Conservation (phyloP, 2,329 filamentous ascomycete genomes). For the Clonostachys chloroleuca region DNA sequence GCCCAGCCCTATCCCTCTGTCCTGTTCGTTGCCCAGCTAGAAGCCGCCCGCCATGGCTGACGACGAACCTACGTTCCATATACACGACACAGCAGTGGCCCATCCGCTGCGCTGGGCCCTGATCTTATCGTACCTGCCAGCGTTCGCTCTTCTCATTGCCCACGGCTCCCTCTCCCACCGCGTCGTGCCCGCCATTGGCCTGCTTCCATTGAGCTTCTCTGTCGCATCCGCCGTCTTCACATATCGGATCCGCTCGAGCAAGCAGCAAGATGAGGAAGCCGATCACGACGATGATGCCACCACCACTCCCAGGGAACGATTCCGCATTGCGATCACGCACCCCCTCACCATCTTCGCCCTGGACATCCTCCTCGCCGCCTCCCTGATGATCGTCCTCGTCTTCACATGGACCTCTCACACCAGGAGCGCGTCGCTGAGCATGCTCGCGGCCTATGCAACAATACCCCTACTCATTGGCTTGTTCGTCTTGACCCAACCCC, state of each 20-base stretch:
- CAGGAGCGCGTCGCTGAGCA: slow-evolving; percentile 18
- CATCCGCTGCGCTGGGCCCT: slow-evolving; percentile 25
- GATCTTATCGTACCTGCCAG: slow-evolving; percentile 28
- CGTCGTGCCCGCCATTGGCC: slow-evolving; percentile 28
- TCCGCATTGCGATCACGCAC: slow-evolving; percentile 10
- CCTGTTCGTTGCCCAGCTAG: too few relatives aligned
- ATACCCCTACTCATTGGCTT: slow-evolving; percentile 34
- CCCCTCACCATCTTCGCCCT: slow-evolving; percentile 29
- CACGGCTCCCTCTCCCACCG: slow-evolving; percentile 26
- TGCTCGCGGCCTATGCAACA: slow-evolving; percentile 36
- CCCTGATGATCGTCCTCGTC: slow-evolving; percentile 30
- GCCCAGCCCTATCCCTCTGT: too few relatives aligned
- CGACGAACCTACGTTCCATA: slow-evolving; percentile 2
- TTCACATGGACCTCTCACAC: slow-evolving; percentile 29
- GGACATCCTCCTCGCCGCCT: slow-evolving; percentile 27
- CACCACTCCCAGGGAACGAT: not conserved
- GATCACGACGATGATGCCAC: slow-evolving; percentile 3
- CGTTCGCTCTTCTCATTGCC: slow-evolving; percentile 30
- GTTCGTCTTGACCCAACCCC: slow-evolving; percentile 16
- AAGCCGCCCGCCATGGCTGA: not conserved
- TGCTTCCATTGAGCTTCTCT: slow-evolving; percentile 31
- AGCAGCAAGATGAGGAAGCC: slow-evolving; percentile 1
- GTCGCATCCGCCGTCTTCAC: slow-evolving; percentile 15
- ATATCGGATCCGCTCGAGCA: slow-evolving; percentile 7
- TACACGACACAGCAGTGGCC: slow-evolving; percentile 5